A percentile compares a stretch with the other conserved stretches of the same genome.
phyloP scores from a whole-genome alignment of 306 rosid genomes.

The Medicago arabica region DNA sequence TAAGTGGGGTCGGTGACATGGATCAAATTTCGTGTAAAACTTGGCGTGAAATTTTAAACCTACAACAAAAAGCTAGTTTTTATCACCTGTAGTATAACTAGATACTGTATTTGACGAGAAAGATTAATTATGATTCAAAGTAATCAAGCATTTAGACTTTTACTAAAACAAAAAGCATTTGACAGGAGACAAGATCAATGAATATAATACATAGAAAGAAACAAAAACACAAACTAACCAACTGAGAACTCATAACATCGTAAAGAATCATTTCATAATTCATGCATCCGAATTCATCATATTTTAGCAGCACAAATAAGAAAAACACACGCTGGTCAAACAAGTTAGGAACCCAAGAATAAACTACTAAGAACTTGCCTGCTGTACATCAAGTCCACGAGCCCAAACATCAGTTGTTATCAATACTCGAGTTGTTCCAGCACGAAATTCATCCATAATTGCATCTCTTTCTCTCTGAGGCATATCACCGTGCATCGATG shows the following conservation, averaged over 20 bases:
- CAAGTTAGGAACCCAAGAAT: too few relatives aligned
- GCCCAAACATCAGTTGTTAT: conserved; percentile 99
- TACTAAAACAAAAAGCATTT: background rate
- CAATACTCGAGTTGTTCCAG: conserved; percentile 91
- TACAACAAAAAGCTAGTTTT: background rate
- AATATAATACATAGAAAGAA: background rate
- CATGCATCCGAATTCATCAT: background rate
- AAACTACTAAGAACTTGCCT: conserved; percentile 60
- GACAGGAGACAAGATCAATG: too few relatives aligned
- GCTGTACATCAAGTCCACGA: conserved; percentile 96
- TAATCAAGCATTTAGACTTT: background rate
- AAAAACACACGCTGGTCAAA: too few relatives aligned
- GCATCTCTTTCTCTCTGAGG: conserved; percentile 98
- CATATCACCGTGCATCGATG: conserved; percentile 98
- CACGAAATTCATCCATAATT: conserved; percentile 88
- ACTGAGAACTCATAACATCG: background rate
- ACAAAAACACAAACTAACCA: conserved; percentile 7
- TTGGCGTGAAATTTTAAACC: background rate
- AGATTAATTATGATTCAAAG: background rate
- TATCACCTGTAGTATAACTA: background rate
- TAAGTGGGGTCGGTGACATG: too few relatives aligned
- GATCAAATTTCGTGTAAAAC: background rate
- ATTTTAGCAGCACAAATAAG: background rate
- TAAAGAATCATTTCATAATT: background rate
- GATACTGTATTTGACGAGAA: background rate